Percentiles rank a stretch among this genome's conserved stretches.
Conservation (phyloP, 768 basidiomycete genomes). For the Filobasidium floriforme region DNA sequence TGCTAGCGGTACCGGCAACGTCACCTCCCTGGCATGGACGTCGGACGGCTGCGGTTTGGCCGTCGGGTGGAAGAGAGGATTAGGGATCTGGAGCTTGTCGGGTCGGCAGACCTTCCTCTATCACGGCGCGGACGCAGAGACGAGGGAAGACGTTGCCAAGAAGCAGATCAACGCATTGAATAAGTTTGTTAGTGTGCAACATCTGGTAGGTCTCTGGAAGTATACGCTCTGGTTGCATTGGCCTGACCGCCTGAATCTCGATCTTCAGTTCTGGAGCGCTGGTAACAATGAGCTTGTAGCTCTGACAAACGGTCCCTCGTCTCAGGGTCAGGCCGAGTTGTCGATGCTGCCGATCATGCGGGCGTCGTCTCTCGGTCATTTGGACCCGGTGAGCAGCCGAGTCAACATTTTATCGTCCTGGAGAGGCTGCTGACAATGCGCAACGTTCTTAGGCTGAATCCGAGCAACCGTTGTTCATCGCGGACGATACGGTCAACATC, state of each 20-base stretch:
- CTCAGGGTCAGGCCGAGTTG: constrained; percentile 55
- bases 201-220: too few species aligned
- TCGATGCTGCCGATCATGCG: constrained; percentile 86
- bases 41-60: constrained; percentile 92
- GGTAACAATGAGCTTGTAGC: constrained; percentile 84
- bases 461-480: constrained; percentile 92
- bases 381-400: constrained; percentile 66
- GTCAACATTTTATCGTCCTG: constrained; percentile 2
- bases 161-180: too few species aligned
- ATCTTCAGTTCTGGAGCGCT: constrained; percentile 75
- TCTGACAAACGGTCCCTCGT: constrained; percentile 48
- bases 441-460: constrained; percentile 50
- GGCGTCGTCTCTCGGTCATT: constrained; percentile 83
- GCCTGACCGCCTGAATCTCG: constrained; percentile 5
- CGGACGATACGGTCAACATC: constrained; percentile 82
- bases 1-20: constrained; percentile 19
- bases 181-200: too few species aligned
- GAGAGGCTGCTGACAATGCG: not conserved
- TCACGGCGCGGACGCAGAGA: too few species aligned
- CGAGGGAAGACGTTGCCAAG: not conserved
- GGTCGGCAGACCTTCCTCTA: constrained; percentile 47
- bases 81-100: constrained; percentile 83
- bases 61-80: constrained; percentile 81
- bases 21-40: constrained; percentile 68
- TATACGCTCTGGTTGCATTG: too few species aligned